These are phyloP conservation scores for Prunus fruticosa DNA, from an alignment of 306 rosid genomes.

Conservation along the genomic window DNA sequence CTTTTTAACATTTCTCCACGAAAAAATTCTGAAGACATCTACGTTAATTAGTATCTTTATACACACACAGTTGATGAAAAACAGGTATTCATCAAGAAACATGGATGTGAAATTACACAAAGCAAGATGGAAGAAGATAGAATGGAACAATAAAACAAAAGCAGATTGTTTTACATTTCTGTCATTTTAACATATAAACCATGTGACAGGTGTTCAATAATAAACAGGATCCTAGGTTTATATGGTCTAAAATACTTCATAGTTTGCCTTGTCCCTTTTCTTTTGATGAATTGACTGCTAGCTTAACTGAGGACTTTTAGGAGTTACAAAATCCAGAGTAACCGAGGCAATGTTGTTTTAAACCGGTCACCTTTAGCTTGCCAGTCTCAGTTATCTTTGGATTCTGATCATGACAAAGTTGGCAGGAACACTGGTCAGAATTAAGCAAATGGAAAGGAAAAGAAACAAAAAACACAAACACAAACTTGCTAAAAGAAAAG, in stretches of 20 bases:
- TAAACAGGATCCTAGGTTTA: neutral
- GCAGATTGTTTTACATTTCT: neutral
- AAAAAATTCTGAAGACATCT: no score
- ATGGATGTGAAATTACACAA: neutral
- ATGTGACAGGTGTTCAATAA: neutral
- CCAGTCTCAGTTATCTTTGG: neutral
- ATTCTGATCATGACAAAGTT: conserved; percentile 6
- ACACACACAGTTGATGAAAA: no score
- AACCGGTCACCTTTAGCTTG: neutral
- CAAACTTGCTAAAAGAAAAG: neutral
- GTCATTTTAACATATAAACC: neutral
- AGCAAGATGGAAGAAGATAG: neutral
- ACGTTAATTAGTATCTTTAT: no score
- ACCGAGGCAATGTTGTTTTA: neutral
- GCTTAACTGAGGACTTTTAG: neutral
- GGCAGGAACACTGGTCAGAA: neutral
- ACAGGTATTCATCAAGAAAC: neutral
- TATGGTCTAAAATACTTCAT: neutral
- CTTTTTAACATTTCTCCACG: no score
- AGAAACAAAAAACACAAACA: neutral
- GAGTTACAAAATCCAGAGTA: neutral
- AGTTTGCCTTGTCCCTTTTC: neutral
- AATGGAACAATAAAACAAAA: neutral
- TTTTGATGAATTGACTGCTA: neutral
- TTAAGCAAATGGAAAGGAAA: neutral